These are phyloP conservation scores for Hanseniaspora vineae DNA, from an alignment of 805 yeast species.

Conservation along the genomic window DNA sequence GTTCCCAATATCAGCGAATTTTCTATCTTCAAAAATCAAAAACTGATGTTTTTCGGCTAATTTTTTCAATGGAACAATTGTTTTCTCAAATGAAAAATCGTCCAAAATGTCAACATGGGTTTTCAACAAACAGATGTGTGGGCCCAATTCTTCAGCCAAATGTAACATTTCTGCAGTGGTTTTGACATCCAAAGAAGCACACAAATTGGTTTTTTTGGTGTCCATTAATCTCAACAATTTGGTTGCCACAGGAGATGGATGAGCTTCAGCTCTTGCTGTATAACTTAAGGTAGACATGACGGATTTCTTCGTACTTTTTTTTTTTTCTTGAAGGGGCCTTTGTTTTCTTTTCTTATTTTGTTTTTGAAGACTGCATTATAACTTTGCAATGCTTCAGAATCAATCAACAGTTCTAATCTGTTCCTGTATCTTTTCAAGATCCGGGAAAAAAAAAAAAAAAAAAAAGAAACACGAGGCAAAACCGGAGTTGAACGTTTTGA, in stretches of 20 bases:
- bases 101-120: constrained; percentile 90
- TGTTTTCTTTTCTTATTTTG: no score
- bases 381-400: no score
- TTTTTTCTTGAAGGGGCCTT: not conserved
- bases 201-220: constrained; percentile 69
- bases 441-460: no score
- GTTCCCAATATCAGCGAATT: constrained; percentile 96
- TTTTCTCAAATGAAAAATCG: constrained; percentile 73
- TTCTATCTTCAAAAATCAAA: constrained; percentile 90
- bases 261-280: constrained; percentile 53
- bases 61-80: constrained; percentile 59
- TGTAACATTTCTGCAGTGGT: constrained; percentile 62
- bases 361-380: not conserved
- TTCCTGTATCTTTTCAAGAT: no score
- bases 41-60: constrained; percentile 75
- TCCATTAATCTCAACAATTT: constrained; percentile 66
- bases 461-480: no score
- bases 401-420: no score
- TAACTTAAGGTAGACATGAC: constrained; percentile 28
- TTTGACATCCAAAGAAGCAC: constrained; percentile 88
- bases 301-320: not conserved
- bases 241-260: constrained; percentile 68
- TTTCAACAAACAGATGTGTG: constrained; percentile 81
- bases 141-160: constrained; percentile 73
- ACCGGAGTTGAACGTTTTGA: no score